These are phyloP conservation scores for Endogone sp. DNA, from an alignment of 192 early-diverging fungal genomes.

Conservation along the genomic window DNA sequence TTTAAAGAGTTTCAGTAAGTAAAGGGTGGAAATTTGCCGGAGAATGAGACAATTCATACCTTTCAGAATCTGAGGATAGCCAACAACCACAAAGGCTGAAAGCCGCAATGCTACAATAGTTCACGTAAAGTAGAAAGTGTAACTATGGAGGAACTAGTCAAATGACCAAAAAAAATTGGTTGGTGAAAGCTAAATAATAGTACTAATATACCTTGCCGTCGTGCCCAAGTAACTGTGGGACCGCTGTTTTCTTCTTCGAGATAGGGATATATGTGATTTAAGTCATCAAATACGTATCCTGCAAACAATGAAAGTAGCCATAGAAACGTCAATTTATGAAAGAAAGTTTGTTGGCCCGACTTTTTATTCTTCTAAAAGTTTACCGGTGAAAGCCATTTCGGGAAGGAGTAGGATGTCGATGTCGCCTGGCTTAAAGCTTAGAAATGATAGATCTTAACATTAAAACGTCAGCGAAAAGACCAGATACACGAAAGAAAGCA, in stretches of 20 bases:
- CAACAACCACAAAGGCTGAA: conserved; percentile 55
- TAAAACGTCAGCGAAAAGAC: neutral
- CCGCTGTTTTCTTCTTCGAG: conserved; percentile 53
- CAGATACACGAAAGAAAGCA: neutral
- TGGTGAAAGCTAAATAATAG: too few relatives aligned
- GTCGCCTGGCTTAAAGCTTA: conserved; percentile 45
- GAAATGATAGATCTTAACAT: neutral
- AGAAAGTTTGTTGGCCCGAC: neutral
- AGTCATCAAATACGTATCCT: conserved; percentile 64
- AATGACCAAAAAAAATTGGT: too few relatives aligned
- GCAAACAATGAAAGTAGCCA: neutral
- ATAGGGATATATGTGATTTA: conserved; percentile 54
- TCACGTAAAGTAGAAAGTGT: too few relatives aligned
- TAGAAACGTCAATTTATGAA: neutral
- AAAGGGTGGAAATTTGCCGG: too few relatives aligned
- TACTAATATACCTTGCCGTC: conserved; percentile 56
- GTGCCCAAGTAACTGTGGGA: conserved; percentile 58
- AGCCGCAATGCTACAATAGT: conserved; percentile 43
- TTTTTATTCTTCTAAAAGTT: too few relatives aligned
- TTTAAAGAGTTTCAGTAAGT: too few relatives aligned
- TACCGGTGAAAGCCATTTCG: conserved; percentile 78
- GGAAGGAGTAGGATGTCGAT: conserved; percentile 71
- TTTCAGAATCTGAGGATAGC: conserved; percentile 56
- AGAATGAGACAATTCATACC: conserved; percentile 12
- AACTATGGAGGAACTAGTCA: too few relatives aligned